These are phyloP conservation scores for Cinnamomum chago DNA, from an alignment of 164 flowering plant species.

Conservation along the genomic window DNA sequence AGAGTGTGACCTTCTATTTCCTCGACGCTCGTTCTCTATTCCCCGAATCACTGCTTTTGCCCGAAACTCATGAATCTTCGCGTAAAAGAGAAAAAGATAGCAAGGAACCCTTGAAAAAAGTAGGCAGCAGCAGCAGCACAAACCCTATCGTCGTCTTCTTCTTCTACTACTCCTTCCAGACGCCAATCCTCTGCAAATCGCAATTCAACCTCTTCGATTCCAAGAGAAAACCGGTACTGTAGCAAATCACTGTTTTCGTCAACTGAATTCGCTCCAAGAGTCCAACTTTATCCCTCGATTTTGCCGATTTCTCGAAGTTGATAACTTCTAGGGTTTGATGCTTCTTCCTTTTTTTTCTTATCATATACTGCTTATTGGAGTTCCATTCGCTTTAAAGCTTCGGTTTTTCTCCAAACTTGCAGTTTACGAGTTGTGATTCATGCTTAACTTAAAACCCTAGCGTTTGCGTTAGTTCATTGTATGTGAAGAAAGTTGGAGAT, in stretches of 20 bases:
- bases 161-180: background rate
- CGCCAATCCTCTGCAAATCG: background rate
- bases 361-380: background rate
- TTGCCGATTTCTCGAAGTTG: background rate
- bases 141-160: background rate
- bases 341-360: background rate
- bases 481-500: background rate
- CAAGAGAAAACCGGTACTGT: too few relatives aligned
- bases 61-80: background rate
- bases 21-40: background rate
- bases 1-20: background rate
- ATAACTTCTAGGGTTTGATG: background rate
- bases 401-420: background rate
- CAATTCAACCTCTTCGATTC: background rate
- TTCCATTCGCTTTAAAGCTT: background rate
- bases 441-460: background rate
- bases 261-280: too few relatives aligned
- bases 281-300: background rate
- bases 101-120: too few relatives aligned
- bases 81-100: background rate
- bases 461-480: background rate
- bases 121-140: background rate
- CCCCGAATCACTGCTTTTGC: background rate
- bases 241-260: background rate
- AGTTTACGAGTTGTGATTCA: too few relatives aligned